Base-by-base conservation (phyloP, 108 stramenopile genomes). In the Skeletonema potamos region DNA sequence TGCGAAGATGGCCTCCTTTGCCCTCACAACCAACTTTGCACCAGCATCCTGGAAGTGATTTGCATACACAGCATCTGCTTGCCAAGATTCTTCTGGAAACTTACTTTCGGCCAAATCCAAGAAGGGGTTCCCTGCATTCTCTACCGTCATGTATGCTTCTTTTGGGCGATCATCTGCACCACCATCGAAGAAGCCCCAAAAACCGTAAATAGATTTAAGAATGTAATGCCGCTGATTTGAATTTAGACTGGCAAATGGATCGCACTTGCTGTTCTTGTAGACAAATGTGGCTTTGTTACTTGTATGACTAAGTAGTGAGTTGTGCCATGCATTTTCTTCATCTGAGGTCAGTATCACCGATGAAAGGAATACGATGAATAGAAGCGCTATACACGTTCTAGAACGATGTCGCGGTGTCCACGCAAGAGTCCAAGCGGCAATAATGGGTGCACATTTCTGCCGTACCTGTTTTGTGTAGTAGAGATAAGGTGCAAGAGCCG, bases 1-100 rank as follows among this genome's bases (percentile, higher is more conserved):
- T 5, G 83, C 70, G 44, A 78, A 89, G 48, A 92, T 92, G 26
- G 89, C 91, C 64, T 92, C 88, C 68, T 82, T 82, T 28, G 88
- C 85, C 54, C 91, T 70, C 22, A 72, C 62, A 18, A 94, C 76
- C 20, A 94, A 64, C 46, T 89, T 67, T n/a, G 77, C 80, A 3
- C 83, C 89, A 37, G 85, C 89, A 67, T 90, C 85, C n/a, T 92
- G 65, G 58, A 86, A 86, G 57, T 92, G 89, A 74, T 90, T 91
- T 73, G 90, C 91, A 73, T 86, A 94, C 2, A 89, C 93, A 37
- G 91, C 89, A 84, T 94, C 93, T 9, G 73, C 85, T 73, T 94
- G 93, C 93, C 93, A 94, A 15, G 88, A 85, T 59, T 87, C 76
- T 22, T 83, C 76, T 0, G 93, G 89, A 63, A 94, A 90, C 4